Percentiles rank a stretch among this genome's conserved stretches.
Conservation (phyloP, 257 asterid species). For the Solanum peruvianum region DNA sequence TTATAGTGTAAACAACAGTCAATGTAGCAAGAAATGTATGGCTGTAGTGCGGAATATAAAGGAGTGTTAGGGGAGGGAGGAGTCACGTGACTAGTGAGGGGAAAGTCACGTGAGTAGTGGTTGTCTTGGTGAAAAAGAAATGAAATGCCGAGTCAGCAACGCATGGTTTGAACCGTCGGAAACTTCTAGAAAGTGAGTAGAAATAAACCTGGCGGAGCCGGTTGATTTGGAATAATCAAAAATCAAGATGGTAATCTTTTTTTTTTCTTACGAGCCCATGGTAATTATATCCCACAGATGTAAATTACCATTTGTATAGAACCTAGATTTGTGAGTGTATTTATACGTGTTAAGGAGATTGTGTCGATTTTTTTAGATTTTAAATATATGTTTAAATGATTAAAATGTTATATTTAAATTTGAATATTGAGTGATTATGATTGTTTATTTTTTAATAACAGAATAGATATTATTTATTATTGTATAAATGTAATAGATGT, state of each 20-base stretch:
- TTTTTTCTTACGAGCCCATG: neutral
- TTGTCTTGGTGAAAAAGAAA: constrained; percentile 32
- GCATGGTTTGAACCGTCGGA: neutral
- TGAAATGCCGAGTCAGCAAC: neutral
- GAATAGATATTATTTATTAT: accelerated
- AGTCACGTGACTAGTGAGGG: too few relatives aligned
- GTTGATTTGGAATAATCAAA: neutral
- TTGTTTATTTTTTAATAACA: too few relatives aligned
- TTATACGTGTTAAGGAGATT: too few relatives aligned
- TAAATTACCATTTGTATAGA: neutral
- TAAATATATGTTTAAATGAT: too few relatives aligned
- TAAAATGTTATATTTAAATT: too few relatives aligned
- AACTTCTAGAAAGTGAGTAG: neutral
- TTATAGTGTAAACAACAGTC: neutral
- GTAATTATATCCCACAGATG: neutral
- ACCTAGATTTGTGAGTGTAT: neutral
- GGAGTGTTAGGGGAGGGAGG: neutral
- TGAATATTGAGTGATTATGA: too few relatives aligned
- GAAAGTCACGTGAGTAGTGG: neutral
- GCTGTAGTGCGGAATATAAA: constrained; percentile 8
- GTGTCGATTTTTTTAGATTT: neutral
- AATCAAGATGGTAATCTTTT: neutral
- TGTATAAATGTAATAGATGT: too few relatives aligned
- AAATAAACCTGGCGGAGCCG: neutral
- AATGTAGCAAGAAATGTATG: neutral